Base-by-base conservation (phyloP, 441 rosid genomes). In the Adansonia gregorii region DNA sequence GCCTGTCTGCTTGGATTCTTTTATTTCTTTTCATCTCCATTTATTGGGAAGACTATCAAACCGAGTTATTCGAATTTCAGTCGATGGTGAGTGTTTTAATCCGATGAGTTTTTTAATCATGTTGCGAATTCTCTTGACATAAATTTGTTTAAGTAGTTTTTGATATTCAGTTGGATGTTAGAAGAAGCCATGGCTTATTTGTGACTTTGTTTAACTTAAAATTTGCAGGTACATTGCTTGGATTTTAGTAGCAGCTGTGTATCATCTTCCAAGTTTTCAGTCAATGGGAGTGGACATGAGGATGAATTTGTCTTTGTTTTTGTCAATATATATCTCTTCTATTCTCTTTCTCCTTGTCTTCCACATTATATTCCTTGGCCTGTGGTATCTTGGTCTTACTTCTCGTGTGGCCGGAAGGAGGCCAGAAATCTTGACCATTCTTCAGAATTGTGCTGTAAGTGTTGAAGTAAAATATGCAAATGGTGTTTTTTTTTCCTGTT, bases 231-330 rank as follows among this genome's bases (percentile, higher is more conserved):
- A 96, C 85, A 91, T 93, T 70, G 95, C 90, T 68, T 96, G 99
- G 99, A 94, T 96, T 90, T 91, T 93, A 83, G 89, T 96, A 80
- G 99, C 99, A 56, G 96, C 99, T 83, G 52, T 96, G 83, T 96
- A 96, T 84, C 99, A 96, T 85, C 98, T 96, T 79, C 99, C 99
- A 67, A 96, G 98, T 86, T 94, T 96, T 85, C 98, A 92, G 87
- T 94, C 98, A 54, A 96, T 96, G 99, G 99, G 99, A 83, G 84
- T 96, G 79, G 99, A 96, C 85, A 74, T 96, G 94, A 94, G 99
- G 91, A 96, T 96, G 99, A 96, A 96, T 88, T 86, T 96, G 85
- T 96, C 99, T 72, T 81, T 96, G 86, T 96, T 94, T 86, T 80
- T 96, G 87, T 92, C 98, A n/a, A 94, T 96, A 64, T 93, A 85